These are phyloP conservation scores for Torrubiella hemipterigena DNA, from an alignment of 2,329 filamentous ascomycete species.

Conservation along the genomic window DNA sequence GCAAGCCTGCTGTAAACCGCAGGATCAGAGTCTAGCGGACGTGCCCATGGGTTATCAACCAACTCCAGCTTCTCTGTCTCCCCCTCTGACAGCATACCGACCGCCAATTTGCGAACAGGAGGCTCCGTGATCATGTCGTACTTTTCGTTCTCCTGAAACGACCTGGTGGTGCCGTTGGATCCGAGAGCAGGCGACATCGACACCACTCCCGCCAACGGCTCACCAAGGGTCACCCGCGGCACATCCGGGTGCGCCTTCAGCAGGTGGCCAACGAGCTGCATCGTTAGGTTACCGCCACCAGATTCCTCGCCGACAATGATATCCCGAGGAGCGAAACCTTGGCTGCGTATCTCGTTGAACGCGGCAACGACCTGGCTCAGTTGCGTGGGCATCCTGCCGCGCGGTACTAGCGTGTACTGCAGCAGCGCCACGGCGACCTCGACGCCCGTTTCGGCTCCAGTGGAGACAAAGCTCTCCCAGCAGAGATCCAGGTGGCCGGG, in stretches of 20 bases:
- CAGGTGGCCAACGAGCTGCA: conserved; percentile 17
- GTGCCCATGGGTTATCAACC: conserved; percentile 2
- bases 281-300: conserved; percentile 18
- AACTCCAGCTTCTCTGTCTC: conserved; percentile 3
- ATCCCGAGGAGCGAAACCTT: conserved; percentile 16
- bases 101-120: conserved; percentile 2
- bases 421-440: conserved; percentile 20
- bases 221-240: conserved; percentile 8
- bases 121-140: conserved; percentile 3
- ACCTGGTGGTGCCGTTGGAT: conserved; percentile 1
- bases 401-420: conserved; percentile 21
- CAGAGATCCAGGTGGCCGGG: conserved; percentile 15
- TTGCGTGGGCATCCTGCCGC: conserved; percentile 17
- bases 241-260: conserved; percentile 14
- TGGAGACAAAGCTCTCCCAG: conserved; percentile 14
- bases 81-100: neutral
- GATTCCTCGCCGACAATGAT: conserved; percentile 22
- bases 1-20: conserved; percentile 2
- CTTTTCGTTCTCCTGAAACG: conserved; percentile 1
- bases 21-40: conserved; percentile 3
- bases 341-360: conserved; percentile 15
- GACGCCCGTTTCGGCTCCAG: conserved; percentile 9
- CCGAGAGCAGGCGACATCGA: conserved; percentile 17
- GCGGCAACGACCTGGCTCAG: conserved; percentile 19
- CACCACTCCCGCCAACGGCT: conserved; percentile 16